Evolutionary conservation across 1,284 basidiomycete genomes (phyloP), one percentile per base, ranked within the genome.

Genomic region (Cutaneotrichosporon arboriforme): DNA sequence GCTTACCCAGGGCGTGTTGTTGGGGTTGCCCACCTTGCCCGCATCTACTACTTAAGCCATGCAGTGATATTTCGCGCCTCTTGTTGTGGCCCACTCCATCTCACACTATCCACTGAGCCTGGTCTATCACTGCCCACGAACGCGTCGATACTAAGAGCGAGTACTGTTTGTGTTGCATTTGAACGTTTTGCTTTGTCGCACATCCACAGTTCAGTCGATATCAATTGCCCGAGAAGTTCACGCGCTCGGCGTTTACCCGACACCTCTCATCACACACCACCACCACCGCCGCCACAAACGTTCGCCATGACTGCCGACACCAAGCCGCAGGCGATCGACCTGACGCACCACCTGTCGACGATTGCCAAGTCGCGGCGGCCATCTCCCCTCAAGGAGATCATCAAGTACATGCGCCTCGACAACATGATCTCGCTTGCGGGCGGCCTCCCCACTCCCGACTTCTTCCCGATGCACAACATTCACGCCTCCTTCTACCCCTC

Each of bases 361-460:
- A 59, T 84, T 20, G 74, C 84, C 1, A 78, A 76, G 51, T 77
- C 78, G 21, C 76, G 85, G 36, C 51, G 65, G 26, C 61, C 73
- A 2, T 84, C 82, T 22, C 85, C 86, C 4, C 73, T 89, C 51
- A 88, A 88, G 53, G 64, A 63, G 44, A 58, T 68, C 17, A 62
- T 66, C 43, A 35, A 53, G 22, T 70, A 64, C 55, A 63, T 63
- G 57, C 33, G 43, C 1, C 34, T 56, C 10, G 41, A 54, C 14
- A 63, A 60, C 13, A 67, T 67, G 57, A 63, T 69, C 49, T 61
- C 61, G 22, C 59, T 69, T 13, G 65, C 66, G 13, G 66, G 65
- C 9, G 67, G 66, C 15, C 60, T 72, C 0, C 76, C 76, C 1
- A 62, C 66, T 17, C 67, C 75, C 8, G 64, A 63, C 2, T 67